Evolutionary conservation across 352 stramenopile species (phyloP), one percentile per base, ranked within the genome.

Genomic region (Phytophthora tubulina): DNA sequence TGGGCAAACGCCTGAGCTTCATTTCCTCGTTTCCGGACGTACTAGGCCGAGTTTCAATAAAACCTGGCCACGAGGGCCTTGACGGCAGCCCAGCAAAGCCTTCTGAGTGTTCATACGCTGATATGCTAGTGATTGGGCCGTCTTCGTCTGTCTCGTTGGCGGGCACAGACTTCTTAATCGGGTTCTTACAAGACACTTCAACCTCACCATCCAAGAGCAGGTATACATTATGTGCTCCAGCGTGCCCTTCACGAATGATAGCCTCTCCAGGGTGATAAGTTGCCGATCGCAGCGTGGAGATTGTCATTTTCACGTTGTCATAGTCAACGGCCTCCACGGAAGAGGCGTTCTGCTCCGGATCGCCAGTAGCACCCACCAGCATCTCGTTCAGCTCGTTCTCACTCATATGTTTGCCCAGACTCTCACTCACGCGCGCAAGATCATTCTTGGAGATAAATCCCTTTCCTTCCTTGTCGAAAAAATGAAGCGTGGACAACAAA

Each of bases 361-460:
- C 88, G 0, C 88, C 88, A 2, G 84, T 92, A 1, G 85, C 78
- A 4, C 86, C 85, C 2, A 91, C 84, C n/a, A 95, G 82, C 88
- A 95, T 95, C 49, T 95, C 88, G 52, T 90, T 91, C 41, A 94
- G 69, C 52, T 94, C 88, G n/a, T 67, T 83, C 27, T 94, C 88
- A 41, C 79, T 93, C 67, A 94, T 79, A 6, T 82, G 76, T 10
- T 85, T 89, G 49, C 86, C 88, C 31, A 95, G 86, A 57, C 85
- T 83, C 68, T 88, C 78, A 27, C 84, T 89, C 36, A 94, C 88
- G 31, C 88, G 85, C 11, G 81, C 84, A 50, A 95, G 78, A n/a
- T 95, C 88, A 1, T 72, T 82, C 62, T 88, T 90, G 0, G 86
- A 91, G 55, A 95, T 95, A 61, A 93, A 95, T 3, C 88, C 88